Evolutionary conservation across 805 yeast genomes (phyloP).

Genomic region (Candida ascalaphidarum): DNA sequence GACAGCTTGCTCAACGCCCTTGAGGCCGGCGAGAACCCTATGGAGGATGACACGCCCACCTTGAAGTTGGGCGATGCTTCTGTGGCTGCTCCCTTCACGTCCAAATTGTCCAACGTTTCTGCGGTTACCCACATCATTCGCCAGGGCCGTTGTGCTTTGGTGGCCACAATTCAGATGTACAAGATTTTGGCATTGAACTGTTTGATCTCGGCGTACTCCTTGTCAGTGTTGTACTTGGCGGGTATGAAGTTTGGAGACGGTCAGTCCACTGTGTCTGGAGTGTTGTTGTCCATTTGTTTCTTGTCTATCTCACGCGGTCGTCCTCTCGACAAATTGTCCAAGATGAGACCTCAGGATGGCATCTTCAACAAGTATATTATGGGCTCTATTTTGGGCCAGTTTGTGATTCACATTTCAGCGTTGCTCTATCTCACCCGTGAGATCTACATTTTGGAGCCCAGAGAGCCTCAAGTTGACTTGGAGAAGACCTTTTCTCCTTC

Average conservation of each 20-base stretch:
- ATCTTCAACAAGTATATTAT: constrained; percentile 91
- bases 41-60: constrained; percentile 79
- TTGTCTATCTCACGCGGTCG: constrained; percentile 90
- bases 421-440: constrained; percentile 76
- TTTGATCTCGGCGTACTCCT: constrained; percentile 91
- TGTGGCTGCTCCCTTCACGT: constrained; percentile 98
- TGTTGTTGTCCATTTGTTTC: constrained; percentile 88
- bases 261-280: constrained; percentile 95
- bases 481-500: constrained; percentile 88
- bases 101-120: constrained; percentile 84
- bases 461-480: constrained; percentile 82
- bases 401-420: constrained; percentile 82
- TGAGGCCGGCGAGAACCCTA: constrained; percentile 50
- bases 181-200: constrained; percentile 95
- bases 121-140: constrained; percentile 91
- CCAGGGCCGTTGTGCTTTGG: constrained; percentile 97
- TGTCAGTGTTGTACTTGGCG: constrained; percentile 88
- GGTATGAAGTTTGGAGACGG: constrained; percentile 98
- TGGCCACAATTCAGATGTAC: constrained; percentile 97
- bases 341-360: constrained; percentile 95
- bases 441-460: constrained; percentile 84
- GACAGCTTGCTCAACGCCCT: constrained; percentile 54
- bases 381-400: constrained; percentile 97
- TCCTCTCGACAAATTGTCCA: constrained; percentile 80
- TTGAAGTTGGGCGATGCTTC: constrained; percentile 97